Conservation (phyloP, 1,284 basidiomycete species). For the Coniferiporia sulphurascens region DNA sequence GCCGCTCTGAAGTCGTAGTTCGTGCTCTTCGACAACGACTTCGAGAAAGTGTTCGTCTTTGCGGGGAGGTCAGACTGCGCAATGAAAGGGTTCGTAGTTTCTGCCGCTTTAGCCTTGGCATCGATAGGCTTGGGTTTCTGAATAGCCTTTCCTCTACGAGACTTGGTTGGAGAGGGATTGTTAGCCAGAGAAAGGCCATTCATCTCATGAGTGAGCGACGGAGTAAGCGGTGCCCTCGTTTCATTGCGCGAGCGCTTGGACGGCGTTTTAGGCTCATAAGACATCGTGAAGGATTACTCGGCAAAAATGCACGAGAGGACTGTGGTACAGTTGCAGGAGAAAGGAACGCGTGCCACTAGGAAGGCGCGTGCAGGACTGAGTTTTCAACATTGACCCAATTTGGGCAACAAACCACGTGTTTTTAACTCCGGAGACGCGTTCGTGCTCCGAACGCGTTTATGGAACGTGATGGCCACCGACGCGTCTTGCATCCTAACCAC, state of each 20-base stretch:
- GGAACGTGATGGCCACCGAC: conserved; percentile 1
- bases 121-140: conserved; percentile 6
- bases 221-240: conserved; percentile 66
- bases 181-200: conserved; percentile 38
- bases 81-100: conserved; percentile 61
- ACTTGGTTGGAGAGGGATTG: conserved; percentile 32
- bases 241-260: conserved; percentile 64
- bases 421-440: conserved; percentile 2
- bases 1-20: conserved; percentile 13
- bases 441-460: not conserved
- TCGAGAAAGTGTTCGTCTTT: conserved; percentile 14
- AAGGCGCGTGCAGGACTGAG: not conserved
- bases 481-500: conserved; percentile 4
- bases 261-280: conserved; percentile 54
- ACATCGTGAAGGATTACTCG: conserved; percentile 22
- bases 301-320: not conserved
- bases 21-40: conserved; percentile 16
- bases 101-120: conserved; percentile 31
- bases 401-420: not conserved
- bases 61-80: conserved; percentile 14
- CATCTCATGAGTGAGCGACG: conserved; percentile 53
- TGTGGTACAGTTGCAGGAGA: not conserved
- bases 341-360: conserved; percentile 1
- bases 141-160: conserved; percentile 28
- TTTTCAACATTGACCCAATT: conserved; percentile 5